These are phyloP conservation scores for Trypanosoma brucei DNA, from an alignment of 208 protist species.

Conservation along the genomic window DNA sequence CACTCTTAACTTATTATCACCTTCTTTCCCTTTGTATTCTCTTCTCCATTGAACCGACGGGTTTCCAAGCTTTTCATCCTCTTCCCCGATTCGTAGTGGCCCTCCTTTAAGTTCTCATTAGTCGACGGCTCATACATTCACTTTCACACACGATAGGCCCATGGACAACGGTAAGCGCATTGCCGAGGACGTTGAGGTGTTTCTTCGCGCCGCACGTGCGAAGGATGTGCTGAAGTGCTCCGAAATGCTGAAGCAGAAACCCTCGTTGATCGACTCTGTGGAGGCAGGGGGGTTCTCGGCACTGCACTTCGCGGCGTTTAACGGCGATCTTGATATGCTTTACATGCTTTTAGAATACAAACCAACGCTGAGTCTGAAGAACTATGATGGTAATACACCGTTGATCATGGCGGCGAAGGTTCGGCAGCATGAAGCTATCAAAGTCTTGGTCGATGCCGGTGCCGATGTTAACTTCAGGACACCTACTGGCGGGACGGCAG, in stretches of 20 bases:
- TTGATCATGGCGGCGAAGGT: conserved; percentile 82
- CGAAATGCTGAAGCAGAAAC: conserved; percentile 52
- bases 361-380: conserved; percentile 53
- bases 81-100: too few relatives aligned
- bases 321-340: conserved; percentile 72
- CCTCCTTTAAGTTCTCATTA: neutral
- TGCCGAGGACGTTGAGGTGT: conserved; percentile 74
- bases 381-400: conserved; percentile 85
- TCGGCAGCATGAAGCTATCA: conserved; percentile 52
- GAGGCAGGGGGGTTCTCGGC: conserved; percentile 82
- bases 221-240: conserved; percentile 41
- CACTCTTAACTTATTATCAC: too few relatives aligned
- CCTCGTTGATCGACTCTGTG: conserved; percentile 48
- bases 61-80: too few relatives aligned
- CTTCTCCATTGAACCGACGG: neutral
- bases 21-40: neutral
- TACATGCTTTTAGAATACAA: conserved; percentile 55
- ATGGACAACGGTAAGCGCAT: conserved; percentile 88
- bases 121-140: too few relatives aligned
- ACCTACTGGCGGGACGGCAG: conserved; percentile 51
- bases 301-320: conserved; percentile 88
- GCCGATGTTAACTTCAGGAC: conserved; percentile 66
- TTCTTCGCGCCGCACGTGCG: conserved; percentile 65
- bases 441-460: conserved; percentile 51
- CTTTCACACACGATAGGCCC: neutral